phyloP scores from a whole-genome alignment of 2,329 filamentous ascomycete species.

The Ceratocystis colombiana region DNA sequence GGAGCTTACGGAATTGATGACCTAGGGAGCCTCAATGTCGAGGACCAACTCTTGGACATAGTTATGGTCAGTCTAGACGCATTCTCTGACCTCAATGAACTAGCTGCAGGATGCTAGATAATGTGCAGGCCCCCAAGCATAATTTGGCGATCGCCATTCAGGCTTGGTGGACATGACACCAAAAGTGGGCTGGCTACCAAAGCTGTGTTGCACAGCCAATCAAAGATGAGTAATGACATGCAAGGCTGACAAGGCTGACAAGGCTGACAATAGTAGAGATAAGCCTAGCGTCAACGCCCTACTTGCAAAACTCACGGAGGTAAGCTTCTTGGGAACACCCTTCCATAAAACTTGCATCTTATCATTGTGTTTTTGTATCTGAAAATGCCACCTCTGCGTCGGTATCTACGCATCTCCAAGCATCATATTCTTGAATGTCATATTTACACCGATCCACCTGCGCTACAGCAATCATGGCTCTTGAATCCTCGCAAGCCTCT shows the following conservation, averaged over 20 bases:
- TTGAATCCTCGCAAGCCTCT: conserved; percentile 65
- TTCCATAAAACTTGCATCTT: not conserved
- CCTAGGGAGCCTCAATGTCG: conserved; percentile 64
- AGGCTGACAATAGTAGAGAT: conserved; percentile 12
- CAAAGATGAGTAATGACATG: not conserved
- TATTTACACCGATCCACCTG: conserved; percentile 88
- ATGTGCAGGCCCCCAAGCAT: not conserved
- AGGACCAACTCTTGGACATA: conserved; percentile 58
- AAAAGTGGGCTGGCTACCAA: conserved; percentile 9
- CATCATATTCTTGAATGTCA: conserved; percentile 93
- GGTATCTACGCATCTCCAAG: conserved; percentile 85
- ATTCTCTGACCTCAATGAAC: conserved; percentile 28
- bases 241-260: conserved; percentile 25
- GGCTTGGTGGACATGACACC: not conserved
- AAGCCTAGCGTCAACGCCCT: too few species aligned
- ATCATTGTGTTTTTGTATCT: not conserved
- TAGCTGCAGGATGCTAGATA: not conserved
- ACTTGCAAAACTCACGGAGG: not conserved
- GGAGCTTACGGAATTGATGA: conserved; percentile 57
- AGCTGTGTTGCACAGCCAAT: conserved; percentile 20
- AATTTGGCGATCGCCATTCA: not conserved
- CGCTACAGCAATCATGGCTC: conserved; percentile 72
- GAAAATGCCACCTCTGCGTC: conserved; percentile 72
- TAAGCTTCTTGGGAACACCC: not conserved
- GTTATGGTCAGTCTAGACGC: conserved; percentile 60